Base-by-base conservation (phyloP, 768 basidiomycete genomes). In the Symmetrospora coprosmae region DNA sequence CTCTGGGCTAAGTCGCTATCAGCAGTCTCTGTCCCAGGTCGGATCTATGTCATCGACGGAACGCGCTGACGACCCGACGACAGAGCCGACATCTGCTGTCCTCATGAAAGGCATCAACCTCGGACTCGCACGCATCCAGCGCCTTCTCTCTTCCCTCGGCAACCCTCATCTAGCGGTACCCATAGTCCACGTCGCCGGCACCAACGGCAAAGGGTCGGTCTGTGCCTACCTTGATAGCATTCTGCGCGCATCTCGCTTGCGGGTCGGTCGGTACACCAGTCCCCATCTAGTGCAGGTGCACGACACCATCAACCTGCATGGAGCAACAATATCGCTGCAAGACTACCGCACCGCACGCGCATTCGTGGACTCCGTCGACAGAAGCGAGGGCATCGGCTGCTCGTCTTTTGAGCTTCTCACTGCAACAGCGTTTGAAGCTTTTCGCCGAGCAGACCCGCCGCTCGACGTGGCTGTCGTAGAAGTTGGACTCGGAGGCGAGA, bases 171-270 rank as follows among this genome's bases (percentile, higher is more conserved):
- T 85, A 68, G 80, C 76, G 0, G 78, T 86, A 1, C 92, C 89
- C 0, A 87, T 89, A 0, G 76, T 86, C 34, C 94, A 99, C 69
- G 78, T 97, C 60, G 82, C 89, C 7, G 94, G 94, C 0, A 99
- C 94, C 0, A 97, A 99, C 73, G 92, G 92, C 8, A 99, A 97
- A 72, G 94, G 94, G 34, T 91, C 87, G 66, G 87, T 92, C 13
- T 82, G 88, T 0, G 83, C 84, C 4, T 75, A 89, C 34, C 71
- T 94, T 11, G 80, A 86, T 0, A 87, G 87, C 40, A 84, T 87
- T 66, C 74, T 96, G 7, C 69, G 71, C 4, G 72, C 77, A 4
- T 77, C 82, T 5, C 72, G 75, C 0, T 75, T 82, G n/a, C 72
- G 76, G 0, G 75, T 86, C 11, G 94, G 88, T 6, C 78, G 85